Evolutionary conservation across 495 filamentous ascomycete genomes (phyloP), one percentile per base, ranked within the genome.

Genomic region (Penicillium argentinense): DNA sequence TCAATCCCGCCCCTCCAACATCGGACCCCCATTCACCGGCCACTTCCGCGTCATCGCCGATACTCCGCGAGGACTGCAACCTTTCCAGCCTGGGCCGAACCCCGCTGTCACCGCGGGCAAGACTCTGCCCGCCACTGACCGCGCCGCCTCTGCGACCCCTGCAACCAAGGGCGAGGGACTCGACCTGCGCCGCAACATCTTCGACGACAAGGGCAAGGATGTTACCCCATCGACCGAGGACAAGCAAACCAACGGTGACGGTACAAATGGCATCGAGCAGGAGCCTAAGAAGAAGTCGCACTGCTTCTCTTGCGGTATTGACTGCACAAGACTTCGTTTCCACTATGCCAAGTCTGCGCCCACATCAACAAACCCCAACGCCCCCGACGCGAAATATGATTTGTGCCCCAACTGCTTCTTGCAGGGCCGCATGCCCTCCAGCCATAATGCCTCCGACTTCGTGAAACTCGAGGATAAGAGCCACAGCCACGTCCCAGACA

Each of bases 41-140:
- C 95, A 98, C 69, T 98, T 97, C 82, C 83, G 89, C 51, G 82
- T 97, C 40, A 86, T 90, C 37, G 91, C 87, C 53, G 93, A 98
- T 64, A 97, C 93, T 4, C 95, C 93, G 36, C 87, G 93, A 23
- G 93, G 93, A 13, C 79, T 98, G 26, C 92, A 97, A 62, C 84
- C 91, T 29, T 95, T 90, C 78, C 93, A 98, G 61, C 93, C 93
- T 16, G 86, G 86, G 4, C 82, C 90, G 0, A 84, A 88, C 59
- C 79, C 87, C 11, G 72, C 80, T 22, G 75, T 89, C 17, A 86
- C 89, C 16, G 72, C 83, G 25, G 90, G 87, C 14, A 95, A 85
- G 63, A 77, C 81, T 43, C 81, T 89, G 48, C 59, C 81, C 11
- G 73, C 74, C 14, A 89, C 87, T 9, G 86, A 89, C 24, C 87